Percentiles rank a stretch among this genome's conserved stretches.
Evolutionary conservation across 2,329 filamentous ascomycete species (phyloP).

Genomic region (Neopestalotiopsis rosae): DNA sequence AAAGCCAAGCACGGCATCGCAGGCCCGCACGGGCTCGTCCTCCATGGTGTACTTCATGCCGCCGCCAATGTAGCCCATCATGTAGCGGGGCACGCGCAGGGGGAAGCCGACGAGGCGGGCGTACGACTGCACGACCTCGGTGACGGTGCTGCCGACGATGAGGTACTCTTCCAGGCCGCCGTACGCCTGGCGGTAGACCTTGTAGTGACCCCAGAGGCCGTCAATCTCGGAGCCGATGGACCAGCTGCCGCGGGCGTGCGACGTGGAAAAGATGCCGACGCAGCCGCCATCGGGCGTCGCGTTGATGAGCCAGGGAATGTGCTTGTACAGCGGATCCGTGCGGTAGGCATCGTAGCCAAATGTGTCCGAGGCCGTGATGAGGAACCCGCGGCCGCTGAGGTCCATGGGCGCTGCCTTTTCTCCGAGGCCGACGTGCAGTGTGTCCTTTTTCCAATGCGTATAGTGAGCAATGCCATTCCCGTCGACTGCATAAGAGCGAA

Average conservation of each 20-base stretch:
- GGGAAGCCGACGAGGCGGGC: conserved; percentile 73
- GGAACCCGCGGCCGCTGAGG: conserved; percentile 69
- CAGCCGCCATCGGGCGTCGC: conserved; percentile 68
- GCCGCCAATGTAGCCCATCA: conserved; percentile 74
- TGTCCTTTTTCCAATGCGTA: conserved; percentile 63
- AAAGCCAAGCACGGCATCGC: conserved; percentile 65
- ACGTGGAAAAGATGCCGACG: conserved; percentile 71
- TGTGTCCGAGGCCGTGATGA: conserved; percentile 71
- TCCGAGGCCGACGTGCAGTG: conserved; percentile 70
- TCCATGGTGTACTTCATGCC: conserved; percentile 61
- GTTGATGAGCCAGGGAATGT: conserved; percentile 75
- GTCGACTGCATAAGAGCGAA: conserved; percentile 70
- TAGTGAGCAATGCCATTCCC: conserved; percentile 69
- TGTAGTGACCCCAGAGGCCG: conserved; percentile 77
- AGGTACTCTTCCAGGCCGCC: conserved; percentile 76
- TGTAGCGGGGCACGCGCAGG: conserved; percentile 71
- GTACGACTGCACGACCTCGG: conserved; percentile 69
- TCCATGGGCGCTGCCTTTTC: conserved; percentile 79
- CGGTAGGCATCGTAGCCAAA: conserved; percentile 76
- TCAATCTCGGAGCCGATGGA: conserved; percentile 75
- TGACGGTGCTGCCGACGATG: conserved; percentile 68
- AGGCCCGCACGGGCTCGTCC: conserved; percentile 53
- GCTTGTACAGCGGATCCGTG: conserved; percentile 77
- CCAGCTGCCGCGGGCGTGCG: conserved; percentile 68
- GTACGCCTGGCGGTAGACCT: conserved; percentile 74